These are phyloP conservation scores for Botrytis pseudocinerea DNA, from an alignment of 2,329 filamentous ascomycete genomes.

Conservation along the genomic window DNA sequence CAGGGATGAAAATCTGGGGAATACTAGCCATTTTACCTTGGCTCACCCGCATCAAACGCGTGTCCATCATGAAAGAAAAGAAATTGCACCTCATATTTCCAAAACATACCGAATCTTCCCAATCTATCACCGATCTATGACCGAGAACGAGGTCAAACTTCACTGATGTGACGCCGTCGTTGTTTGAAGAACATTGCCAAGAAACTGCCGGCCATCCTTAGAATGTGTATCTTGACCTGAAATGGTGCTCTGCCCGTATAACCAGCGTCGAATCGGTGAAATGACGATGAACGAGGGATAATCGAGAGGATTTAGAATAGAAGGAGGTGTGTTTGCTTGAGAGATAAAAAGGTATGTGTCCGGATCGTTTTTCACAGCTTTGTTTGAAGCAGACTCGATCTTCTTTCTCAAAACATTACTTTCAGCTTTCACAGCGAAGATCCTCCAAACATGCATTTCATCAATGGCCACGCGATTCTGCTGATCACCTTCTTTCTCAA, in stretches of 20 bases:
- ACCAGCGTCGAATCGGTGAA: not conserved
- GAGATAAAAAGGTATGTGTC: not conserved
- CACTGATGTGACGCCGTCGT: not conserved
- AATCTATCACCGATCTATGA: conserved; percentile 16
- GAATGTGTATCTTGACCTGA: not conserved
- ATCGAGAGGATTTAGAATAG: not conserved
- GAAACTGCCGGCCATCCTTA: not conserved
- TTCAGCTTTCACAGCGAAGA: conserved; percentile 1
- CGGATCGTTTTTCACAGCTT: not conserved
- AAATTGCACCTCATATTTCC: not conserved
- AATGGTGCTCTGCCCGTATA: not conserved
- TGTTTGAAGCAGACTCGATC: not conserved
- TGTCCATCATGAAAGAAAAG: not conserved
- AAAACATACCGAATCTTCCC: not conserved
- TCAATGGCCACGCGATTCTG: conserved; percentile 11
- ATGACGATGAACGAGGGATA: not conserved
- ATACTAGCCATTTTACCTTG: not conserved
- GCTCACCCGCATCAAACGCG: conserved; percentile 3
- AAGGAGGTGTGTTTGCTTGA: not conserved
- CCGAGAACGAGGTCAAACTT: not conserved
- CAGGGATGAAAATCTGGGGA: not conserved
- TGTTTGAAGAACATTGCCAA: not conserved
- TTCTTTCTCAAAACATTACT: not conserved
- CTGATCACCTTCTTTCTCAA: conserved; percentile 21
- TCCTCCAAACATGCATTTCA: not conserved